Percentiles rank a stretch among this genome's conserved stretches.
Conservation (phyloP, 805 yeast genomes). For the Pichia exigua region DNA sequence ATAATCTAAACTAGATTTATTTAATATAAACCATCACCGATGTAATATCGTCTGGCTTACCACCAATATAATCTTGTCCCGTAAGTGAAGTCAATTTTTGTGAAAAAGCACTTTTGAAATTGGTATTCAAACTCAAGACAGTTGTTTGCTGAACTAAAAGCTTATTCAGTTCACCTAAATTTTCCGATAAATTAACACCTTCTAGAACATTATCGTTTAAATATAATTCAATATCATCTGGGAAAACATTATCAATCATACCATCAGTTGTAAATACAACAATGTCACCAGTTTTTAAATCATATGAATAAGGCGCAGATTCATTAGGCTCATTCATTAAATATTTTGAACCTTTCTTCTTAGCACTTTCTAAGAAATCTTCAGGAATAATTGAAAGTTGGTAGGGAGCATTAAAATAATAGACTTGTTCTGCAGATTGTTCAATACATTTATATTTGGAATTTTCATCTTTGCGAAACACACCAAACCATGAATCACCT, state of each 20-base stretch:
- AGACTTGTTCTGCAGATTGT: constrained; percentile 72
- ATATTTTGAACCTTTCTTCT: constrained; percentile 48
- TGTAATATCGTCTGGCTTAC: constrained; percentile 93
- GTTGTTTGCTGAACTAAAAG: constrained; percentile 63
- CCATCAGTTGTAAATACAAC: constrained; percentile 91
- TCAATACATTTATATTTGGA: constrained; percentile 38
- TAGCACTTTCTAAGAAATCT: constrained; percentile 45
- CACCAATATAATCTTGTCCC: constrained; percentile 72
- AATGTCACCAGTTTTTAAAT: constrained; percentile 63
- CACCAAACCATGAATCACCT: constrained; percentile 94
- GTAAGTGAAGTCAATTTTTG: constrained; percentile 62
- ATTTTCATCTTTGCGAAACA: constrained; percentile 44
- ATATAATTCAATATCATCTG: constrained; percentile 63
- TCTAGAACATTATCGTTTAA: constrained; percentile 44
- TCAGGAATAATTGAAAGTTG: constrained; percentile 82
- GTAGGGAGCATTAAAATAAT: constrained; percentile 85
- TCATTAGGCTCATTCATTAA: constrained; percentile 63
- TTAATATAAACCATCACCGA: constrained; percentile 63
- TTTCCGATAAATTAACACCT: constrained; percentile 9
- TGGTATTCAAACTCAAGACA: constrained; percentile 60
- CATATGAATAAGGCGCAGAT: constrained; percentile 61
- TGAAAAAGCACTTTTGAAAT: constrained; percentile 79
- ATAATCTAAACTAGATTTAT: constrained; percentile 4
- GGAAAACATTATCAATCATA: constrained; percentile 73
- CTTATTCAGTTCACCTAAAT: constrained; percentile 32